A percentile compares a stretch with the other conserved stretches of the same genome.
Conservation (phyloP, 2,329 filamentous ascomycete genomes). For the Lachnellula willkommii region DNA sequence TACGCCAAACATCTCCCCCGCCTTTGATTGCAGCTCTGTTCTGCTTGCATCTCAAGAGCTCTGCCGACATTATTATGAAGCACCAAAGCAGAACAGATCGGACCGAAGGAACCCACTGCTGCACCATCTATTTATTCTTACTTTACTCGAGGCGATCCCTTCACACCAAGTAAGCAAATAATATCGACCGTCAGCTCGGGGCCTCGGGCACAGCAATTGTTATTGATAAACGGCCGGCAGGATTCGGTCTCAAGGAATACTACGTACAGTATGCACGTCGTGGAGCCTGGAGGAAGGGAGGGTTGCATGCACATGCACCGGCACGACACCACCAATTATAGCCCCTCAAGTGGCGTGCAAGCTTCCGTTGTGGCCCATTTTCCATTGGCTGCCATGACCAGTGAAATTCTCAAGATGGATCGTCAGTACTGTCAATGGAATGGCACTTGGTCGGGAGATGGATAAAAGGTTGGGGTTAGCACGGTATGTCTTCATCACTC, state of each 20-base stretch:
- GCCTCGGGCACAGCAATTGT: not conserved
- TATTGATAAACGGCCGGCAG: not conserved
- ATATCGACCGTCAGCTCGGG: not conserved
- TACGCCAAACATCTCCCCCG: too few species aligned
- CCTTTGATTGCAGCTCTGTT: too few species aligned
- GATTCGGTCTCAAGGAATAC: not conserved
- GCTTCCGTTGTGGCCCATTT: not conserved
- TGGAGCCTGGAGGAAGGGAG: not conserved
- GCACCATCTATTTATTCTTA: conserved; percentile 2
- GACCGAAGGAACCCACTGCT: not conserved
- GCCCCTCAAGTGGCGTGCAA: not conserved
- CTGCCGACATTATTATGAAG: too few species aligned
- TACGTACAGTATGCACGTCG: not conserved
- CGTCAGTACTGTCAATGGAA: too few species aligned
- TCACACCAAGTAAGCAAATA: not conserved
- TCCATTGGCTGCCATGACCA: not conserved
- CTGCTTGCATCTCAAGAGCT: too few species aligned
- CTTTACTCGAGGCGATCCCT: not conserved
- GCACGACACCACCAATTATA: not conserved
- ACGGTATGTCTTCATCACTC: too few species aligned
- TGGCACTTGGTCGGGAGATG: too few species aligned
- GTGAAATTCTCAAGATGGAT: too few species aligned
- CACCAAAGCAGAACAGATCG: too few species aligned
- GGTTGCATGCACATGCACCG: not conserved
- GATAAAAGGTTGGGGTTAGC: too few species aligned